These are phyloP conservation scores for Boletus sp. DNA, from an alignment of 1,284 basidiomycete genomes.

Conservation along the genomic window DNA sequence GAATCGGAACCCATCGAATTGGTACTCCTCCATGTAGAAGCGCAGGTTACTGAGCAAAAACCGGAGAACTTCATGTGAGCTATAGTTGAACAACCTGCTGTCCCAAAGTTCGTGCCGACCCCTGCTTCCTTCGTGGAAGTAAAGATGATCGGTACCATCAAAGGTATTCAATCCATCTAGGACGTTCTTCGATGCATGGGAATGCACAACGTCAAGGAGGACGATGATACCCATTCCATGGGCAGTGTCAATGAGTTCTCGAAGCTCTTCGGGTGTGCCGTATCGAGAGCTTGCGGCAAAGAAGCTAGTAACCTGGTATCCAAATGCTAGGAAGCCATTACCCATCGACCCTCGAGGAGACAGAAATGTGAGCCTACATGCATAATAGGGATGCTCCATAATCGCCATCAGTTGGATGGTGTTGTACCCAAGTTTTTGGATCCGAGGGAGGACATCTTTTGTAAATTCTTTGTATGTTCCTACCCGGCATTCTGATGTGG, in stretches of 20 bases:
- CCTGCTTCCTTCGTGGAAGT: constrained; percentile 92
- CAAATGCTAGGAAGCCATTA: constrained; percentile 64
- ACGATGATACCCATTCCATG: constrained; percentile 92
- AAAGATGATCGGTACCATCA: constrained; percentile 93
- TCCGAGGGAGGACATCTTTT: constrained; percentile 77
- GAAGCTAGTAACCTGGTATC: constrained; percentile 97
- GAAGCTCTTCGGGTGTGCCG: constrained; percentile 92
- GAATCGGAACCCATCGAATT: constrained; percentile 96
- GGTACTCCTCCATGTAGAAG: constrained; percentile 93
- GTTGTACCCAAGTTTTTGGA: constrained; percentile 92
- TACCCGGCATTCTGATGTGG: constrained; percentile 81
- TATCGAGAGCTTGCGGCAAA: constrained; percentile 96
- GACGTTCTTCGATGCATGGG: constrained; percentile 97
- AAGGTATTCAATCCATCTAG: constrained; percentile 94
- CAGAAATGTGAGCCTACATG: constrained; percentile 56
- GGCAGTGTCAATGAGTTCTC: constrained; percentile 91
- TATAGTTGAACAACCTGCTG: constrained; percentile 94
- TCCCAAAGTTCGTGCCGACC: constrained; percentile 98
- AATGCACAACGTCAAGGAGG: constrained; percentile 94
- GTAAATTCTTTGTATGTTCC: constrained; percentile 98
- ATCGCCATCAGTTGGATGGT: constrained; percentile 96
- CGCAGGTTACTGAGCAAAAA: constrained; percentile 94
- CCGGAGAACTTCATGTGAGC: constrained; percentile 87
- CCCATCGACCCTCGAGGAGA: constrained; percentile 7
- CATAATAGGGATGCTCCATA: constrained; percentile 99